Evolutionary conservation across 306 rosid species (phyloP).

Genomic region (Cicer yamashitae): DNA sequence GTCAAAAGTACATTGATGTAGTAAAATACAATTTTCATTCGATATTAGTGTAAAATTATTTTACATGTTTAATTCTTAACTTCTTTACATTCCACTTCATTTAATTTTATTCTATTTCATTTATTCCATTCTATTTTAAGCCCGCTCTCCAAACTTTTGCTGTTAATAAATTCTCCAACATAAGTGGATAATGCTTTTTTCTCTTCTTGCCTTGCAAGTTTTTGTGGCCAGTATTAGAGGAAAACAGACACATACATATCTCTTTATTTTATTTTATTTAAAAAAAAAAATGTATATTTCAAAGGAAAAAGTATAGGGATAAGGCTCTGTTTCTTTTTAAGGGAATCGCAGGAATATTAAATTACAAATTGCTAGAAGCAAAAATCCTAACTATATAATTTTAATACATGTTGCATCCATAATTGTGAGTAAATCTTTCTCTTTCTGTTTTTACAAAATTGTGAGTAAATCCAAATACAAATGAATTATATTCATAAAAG

Average conservation of each 20-base stretch:
- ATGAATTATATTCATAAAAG: background rate
- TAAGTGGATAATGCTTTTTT: constrained; percentile 13
- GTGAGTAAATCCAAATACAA: background rate
- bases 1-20: no score
- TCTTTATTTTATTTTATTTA: no score
- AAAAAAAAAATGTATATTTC: background rate
- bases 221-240: no score
- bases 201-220: background rate
- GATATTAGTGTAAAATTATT: no score
- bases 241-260: no score
- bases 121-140: background rate
- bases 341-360: no score
- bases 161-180: constrained; percentile 10
- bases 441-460: no score
- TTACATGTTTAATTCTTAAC: no score
- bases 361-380: no score
- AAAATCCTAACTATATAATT: no score
- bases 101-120: background rate
- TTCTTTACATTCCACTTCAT: background rate
- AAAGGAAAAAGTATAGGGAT: background rate
- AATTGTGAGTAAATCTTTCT: background rate
- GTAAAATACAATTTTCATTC: no score
- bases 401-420: background rate
- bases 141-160: background rate
- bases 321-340: no score